Conservation (phyloP, 768 basidiomycete genomes). For the Hygrophoropsis aurantiaca region DNA sequence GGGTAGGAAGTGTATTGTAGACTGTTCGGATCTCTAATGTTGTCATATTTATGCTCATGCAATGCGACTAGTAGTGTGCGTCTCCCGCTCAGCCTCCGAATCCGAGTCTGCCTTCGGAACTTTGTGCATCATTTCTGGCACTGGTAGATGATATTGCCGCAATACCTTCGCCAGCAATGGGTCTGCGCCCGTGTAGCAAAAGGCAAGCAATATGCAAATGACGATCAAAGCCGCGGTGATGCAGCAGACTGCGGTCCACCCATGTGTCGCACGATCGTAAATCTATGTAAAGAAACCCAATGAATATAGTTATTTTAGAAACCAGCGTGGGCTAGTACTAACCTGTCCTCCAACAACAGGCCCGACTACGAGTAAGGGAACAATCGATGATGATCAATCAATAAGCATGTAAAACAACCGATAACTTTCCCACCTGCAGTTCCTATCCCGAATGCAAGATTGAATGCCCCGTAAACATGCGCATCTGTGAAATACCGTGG, state of each 20-base stretch:
- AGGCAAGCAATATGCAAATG: slow-evolving; percentile 37
- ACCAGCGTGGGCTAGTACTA: slow-evolving; percentile 9
- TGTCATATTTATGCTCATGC: slow-evolving; percentile 6
- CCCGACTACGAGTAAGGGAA: slow-evolving; percentile 45
- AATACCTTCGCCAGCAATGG: slow-evolving; percentile 35
- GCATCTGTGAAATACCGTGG: slow-evolving; percentile 45
- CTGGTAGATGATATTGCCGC: slow-evolving; percentile 13
- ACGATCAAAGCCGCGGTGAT: slow-evolving; percentile 44
- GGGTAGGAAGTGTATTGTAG: slow-evolving; percentile 4
- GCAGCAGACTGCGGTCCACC: slow-evolving; percentile 62
- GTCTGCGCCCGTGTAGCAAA: slow-evolving; percentile 49
- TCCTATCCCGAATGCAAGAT: slow-evolving; percentile 68
- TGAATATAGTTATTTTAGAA: not conserved
- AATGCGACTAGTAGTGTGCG: not conserved
- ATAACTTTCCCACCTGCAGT: slow-evolving; percentile 50
- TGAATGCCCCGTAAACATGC: slow-evolving; percentile 75
- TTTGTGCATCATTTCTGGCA: slow-evolving; percentile 11
- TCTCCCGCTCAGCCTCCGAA: not conserved
- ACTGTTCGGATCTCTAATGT: slow-evolving; percentile 1
- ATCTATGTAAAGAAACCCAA: slow-evolving; percentile 39
- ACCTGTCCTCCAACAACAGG: slow-evolving; percentile 72
- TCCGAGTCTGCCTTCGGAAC: not conserved
- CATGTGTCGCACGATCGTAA: slow-evolving; percentile 52
- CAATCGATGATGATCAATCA: slow-evolving; percentile 6
- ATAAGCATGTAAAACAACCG: not conserved